Base-by-base conservation (phyloP, 1,284 basidiomycete species). In the Athelia psychrophila region DNA sequence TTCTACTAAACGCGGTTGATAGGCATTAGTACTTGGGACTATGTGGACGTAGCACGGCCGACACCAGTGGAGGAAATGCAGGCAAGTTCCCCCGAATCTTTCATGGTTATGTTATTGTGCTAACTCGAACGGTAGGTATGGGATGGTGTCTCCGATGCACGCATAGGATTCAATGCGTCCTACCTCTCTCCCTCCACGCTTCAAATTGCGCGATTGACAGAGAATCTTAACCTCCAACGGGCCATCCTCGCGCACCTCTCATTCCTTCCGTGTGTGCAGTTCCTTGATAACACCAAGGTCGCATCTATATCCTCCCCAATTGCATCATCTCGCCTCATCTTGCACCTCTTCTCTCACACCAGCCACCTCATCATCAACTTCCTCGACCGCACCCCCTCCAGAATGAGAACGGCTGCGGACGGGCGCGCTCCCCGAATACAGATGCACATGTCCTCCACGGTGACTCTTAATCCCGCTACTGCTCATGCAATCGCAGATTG, bases 161-260 rank as follows among this genome's bases (percentile, higher is more conserved):
- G 89, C n/a, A 86, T 94, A 50, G 71, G 75, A 3, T 94, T 94
- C 63, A 76, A 78, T 44, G 75, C 84, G 0, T 72, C 79, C 2
- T 81, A 87, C 52, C 54, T 81, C 47, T 61, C 67, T 44, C 50
- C 71, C 49, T 65, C 55, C 27, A 63, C 69, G n/a, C 70, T 42
- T 23, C 66, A 81, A 52, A 91, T 97, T 84, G 85, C 93, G 8
- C 81, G 82, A 36, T 76, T 97, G 63, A 92, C 88, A 0, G 95
- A 98, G 68, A 96, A 95, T 64, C 74, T 93, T 44, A 97, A 97
- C 64, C 76, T 97, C 2, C 95, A 97, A 69, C 82, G 88, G 5
- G 92, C 82, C 0, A 79, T 94, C 22, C 74, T 96, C 19, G 76
- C 75, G 1, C 77, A 78, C 58, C 71, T 92, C 3, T 69, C 73